Conservation (phyloP, 495 filamentous ascomycete genomes). For the Tuber microsphaerosporum region DNA sequence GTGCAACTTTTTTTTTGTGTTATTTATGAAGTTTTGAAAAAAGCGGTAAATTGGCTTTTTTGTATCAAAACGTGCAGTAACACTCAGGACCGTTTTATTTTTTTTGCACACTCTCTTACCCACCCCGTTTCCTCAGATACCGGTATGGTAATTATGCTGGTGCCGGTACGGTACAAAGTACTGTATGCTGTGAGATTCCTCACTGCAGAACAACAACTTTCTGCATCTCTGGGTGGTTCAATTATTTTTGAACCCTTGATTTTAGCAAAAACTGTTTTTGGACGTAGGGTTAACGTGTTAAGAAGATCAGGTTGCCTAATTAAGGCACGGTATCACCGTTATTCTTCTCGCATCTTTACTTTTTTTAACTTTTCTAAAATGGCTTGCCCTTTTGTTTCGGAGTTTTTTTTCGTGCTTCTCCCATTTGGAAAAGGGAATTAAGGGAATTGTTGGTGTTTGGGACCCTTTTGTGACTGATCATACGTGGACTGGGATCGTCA, state of each 20-base stretch:
- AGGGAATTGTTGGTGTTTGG: slow-evolving; percentile 29
- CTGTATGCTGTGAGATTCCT: slow-evolving; percentile 2
- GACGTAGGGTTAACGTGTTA: neutral
- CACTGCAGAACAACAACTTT: neutral
- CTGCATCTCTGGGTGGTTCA: neutral
- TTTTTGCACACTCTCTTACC: no score
- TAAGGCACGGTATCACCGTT: neutral
- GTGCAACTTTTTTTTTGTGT: neutral
- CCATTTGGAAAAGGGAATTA: neutral
- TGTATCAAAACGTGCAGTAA: neutral
- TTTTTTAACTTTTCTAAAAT: neutral
- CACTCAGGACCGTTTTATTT: neutral
- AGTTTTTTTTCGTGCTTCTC: neutral
- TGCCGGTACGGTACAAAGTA: neutral
- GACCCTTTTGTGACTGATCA: slow-evolving; percentile 36
- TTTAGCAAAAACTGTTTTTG: neutral
- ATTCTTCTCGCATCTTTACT: neutral
- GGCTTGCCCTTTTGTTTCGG: slow-evolving; percentile 1
- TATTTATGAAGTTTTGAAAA: neutral
- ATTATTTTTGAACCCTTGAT: neutral
- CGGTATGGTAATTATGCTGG: neutral
- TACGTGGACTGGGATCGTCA: slow-evolving; percentile 31
- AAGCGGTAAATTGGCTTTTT: neutral
- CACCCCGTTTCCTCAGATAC: neutral
- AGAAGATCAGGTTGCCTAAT: neutral